A percentile compares a stretch with the other conserved stretches of the same genome.
Conservation (phyloP, 2,329 filamentous ascomycete species). For the Rasamsonia emersonii region DNA sequence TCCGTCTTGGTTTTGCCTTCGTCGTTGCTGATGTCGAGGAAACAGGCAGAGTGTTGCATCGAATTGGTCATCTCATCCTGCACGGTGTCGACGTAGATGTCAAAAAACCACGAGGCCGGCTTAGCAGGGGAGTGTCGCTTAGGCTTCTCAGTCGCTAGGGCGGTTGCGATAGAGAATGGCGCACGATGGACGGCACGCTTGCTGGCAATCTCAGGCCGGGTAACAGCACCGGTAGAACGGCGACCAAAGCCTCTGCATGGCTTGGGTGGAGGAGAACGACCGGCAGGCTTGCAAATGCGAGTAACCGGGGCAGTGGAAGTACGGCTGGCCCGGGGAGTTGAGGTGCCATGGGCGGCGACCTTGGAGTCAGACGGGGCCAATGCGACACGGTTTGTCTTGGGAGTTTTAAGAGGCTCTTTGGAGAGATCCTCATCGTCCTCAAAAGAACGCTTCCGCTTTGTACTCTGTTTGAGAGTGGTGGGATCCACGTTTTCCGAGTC, state of each 20-base stretch:
- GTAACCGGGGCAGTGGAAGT: conserved; percentile 39
- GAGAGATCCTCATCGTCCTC: conserved; percentile 19
- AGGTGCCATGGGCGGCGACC: conserved; percentile 4
- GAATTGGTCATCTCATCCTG: conserved; percentile 88
- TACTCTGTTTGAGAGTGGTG: conserved; percentile 39
- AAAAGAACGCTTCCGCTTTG: conserved; percentile 34
- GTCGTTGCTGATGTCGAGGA: conserved; percentile 82
- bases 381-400: conserved; percentile 38
- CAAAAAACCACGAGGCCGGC: conserved; percentile 65
- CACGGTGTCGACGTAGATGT: conserved; percentile 85
- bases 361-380: conserved; percentile 19
- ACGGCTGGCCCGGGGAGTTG: conserved; percentile 16
- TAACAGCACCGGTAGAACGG: conserved; percentile 55
- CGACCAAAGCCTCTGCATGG: conserved; percentile 60
- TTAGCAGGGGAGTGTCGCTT: conserved; percentile 39
- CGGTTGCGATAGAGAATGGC: conserved; percentile 78
- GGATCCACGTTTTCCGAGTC: conserved; percentile 56
- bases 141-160: conserved; percentile 50
- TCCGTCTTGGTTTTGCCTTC: conserved; percentile 47
- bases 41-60: conserved; percentile 81
- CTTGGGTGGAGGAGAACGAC: conserved; percentile 70
- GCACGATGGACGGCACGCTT: conserved; percentile 41
- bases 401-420: conserved; percentile 38
- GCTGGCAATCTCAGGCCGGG: conserved; percentile 59
- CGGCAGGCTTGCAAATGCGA: conserved; percentile 60